These are phyloP conservation scores for Leishmania amazonensis DNA, from an alignment of 208 protist genomes.

Conservation along the genomic window DNA sequence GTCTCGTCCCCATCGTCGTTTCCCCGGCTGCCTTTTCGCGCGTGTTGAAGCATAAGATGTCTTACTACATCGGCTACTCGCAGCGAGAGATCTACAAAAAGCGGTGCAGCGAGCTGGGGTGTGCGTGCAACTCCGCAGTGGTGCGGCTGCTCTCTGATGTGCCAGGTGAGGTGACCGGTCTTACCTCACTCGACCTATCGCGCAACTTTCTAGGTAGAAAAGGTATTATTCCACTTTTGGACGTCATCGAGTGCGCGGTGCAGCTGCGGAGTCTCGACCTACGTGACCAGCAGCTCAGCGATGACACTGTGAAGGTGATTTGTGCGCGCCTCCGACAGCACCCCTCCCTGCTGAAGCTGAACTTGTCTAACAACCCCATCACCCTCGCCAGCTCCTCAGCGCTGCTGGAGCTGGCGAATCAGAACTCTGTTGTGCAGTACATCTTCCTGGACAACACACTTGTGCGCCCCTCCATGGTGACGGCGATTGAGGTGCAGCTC, in stretches of 20 bases:
- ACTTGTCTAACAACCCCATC: slow-evolving; percentile 87
- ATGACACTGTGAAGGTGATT: slow-evolving; percentile 55
- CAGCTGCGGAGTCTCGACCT: slow-evolving; percentile 56
- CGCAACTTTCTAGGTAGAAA: slow-evolving; percentile 88
- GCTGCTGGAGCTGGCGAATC: slow-evolving; percentile 70
- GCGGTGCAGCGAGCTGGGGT: slow-evolving; percentile 66
- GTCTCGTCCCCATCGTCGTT: background rate
- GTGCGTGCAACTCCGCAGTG: slow-evolving; percentile 67
- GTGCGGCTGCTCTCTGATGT: slow-evolving; percentile 47
- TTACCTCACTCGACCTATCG: slow-evolving; percentile 73
- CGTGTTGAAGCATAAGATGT: slow-evolving; percentile 25
- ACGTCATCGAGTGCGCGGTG: slow-evolving; percentile 68
- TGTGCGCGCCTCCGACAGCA: slow-evolving; percentile 60
- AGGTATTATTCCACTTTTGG: slow-evolving; percentile 74
- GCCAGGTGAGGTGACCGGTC: slow-evolving; percentile 63
- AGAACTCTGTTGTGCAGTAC: slow-evolving; percentile 62
- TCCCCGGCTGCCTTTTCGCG: background rate
- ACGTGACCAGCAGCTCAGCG: slow-evolving; percentile 61
- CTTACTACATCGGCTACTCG: slow-evolving; percentile 69
- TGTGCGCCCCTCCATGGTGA: slow-evolving; percentile 53
- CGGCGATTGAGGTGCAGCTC: slow-evolving; percentile 57
- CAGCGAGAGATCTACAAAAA: slow-evolving; percentile 79
- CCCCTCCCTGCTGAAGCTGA: slow-evolving; percentile 59
- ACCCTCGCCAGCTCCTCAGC: slow-evolving; percentile 61
- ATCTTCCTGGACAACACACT: slow-evolving; percentile 68